A percentile compares a stretch with the other conserved stretches of the same genome.
Evolutionary conservation across 148 eudicot species (phyloP).

Genomic region (Arctostaphylos glauca): DNA sequence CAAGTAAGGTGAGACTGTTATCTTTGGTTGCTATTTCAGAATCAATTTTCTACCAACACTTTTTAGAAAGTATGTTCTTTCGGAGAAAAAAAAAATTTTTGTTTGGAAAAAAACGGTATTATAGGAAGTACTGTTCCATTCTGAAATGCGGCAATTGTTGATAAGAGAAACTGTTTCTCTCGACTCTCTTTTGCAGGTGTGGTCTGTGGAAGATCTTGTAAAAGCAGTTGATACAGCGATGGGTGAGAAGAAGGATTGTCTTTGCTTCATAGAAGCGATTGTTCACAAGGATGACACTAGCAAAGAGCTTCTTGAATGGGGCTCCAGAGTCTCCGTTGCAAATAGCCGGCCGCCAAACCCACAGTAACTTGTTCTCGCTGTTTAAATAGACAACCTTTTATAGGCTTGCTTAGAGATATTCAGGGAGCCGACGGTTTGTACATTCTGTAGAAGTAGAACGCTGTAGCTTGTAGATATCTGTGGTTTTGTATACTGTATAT

Average conservation of each 20-base stretch:
- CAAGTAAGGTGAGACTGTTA: conserved; percentile 49
- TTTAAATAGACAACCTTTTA: background rate
- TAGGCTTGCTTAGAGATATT: background rate
- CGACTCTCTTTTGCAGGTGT: background rate
- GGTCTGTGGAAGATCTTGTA: background rate
- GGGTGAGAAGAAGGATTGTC: background rate
- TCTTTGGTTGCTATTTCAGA: background rate
- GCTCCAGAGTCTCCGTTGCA: background rate
- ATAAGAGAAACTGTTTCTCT: background rate
- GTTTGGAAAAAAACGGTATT: background rate
- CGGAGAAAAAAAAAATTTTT: background rate
- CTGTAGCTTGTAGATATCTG: background rate
- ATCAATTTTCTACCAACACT: background rate
- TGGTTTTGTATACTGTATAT: background rate
- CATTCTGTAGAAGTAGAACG: too few relatives aligned
- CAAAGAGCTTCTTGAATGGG: conserved; percentile 7
- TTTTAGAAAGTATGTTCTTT: too few relatives aligned
- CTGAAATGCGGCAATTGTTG: background rate
- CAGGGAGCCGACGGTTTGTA: background rate
- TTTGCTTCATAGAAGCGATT: background rate
- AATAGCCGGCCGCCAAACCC: conserved; percentile 4
- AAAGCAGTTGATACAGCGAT: background rate
- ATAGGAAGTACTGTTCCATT: background rate
- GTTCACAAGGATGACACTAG: conserved; percentile 2
- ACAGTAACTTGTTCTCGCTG: background rate